Base-by-base conservation (phyloP, 306 rosid genomes). In the Acacia confusa region DNA sequence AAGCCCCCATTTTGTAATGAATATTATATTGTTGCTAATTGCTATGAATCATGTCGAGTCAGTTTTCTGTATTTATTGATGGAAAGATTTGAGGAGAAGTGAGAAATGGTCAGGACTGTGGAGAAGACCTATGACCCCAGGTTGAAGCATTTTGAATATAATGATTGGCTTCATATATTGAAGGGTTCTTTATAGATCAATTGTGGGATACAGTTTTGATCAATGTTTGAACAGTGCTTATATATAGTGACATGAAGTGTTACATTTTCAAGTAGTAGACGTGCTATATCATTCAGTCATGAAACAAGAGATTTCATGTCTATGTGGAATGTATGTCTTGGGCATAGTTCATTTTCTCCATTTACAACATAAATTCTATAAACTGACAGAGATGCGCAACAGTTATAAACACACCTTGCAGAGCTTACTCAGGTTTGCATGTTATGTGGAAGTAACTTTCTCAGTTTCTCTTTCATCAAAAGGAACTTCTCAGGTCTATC, bases 231-330 rank as follows among this genome's bases (percentile, higher is more conserved):
- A 55, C 28, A 55, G 63, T 55, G 0, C 27, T 8, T n/a, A 8
- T 17, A 6, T 50, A 20, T 52, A 6, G 34, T 30, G 34, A 30
- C 34, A 30, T 30, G 34, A 30, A 30, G 34, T 30, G 4, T 4
- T 30, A 30, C 34, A 30, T 30, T 30, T 30, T 30, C 34, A 30
- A 30, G 3, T 30, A 30, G 34, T 30, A 30, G 34, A 30, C 34
- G 34, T 30, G 3, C 34, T 30, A 3, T 3, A 30, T 30, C 34
- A 30, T 30, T 95, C 92, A 25, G 76, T 78, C 78, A 91, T 87
- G 82, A 92, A 92, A 88, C 97, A 87, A 74, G 97, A 86, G 84
- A 95, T 92, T 73, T 89, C 94, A 81, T 93, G 97, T 88, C 97
- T 88, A 74, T 91, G 48, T 44, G 48, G 7, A 44, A 44, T 44